Evolutionary conservation across 2,329 filamentous ascomycete genomes (phyloP).

Genomic region (Sporothrix protearum): DNA sequence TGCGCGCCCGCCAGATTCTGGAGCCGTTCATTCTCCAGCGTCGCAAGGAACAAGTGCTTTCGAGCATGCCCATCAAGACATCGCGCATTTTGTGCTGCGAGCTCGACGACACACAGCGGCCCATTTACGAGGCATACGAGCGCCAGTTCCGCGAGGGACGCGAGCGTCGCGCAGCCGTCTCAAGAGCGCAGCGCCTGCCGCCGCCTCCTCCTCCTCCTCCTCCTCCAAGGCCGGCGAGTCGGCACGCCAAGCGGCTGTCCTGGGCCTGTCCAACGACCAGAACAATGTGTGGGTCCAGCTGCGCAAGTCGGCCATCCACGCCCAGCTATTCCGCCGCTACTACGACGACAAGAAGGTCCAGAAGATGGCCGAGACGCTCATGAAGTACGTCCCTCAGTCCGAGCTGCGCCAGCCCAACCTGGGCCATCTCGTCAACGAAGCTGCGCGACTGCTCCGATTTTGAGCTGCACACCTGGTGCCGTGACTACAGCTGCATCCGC

Average conservation of each 20-base stretch:
- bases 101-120: conserved; percentile 67
- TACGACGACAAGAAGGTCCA: conserved; percentile 72
- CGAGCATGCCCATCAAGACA: conserved; percentile 75
- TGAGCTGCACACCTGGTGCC: conserved; percentile 63
- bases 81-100: conserved; percentile 76
- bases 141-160: conserved; percentile 59
- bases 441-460: conserved; percentile 60
- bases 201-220: too few relatives aligned
- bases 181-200: conserved; percentile 41
- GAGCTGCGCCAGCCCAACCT: conserved; percentile 53
- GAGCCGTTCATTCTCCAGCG: conserved; percentile 92
- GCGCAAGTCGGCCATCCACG: conserved; percentile 87
- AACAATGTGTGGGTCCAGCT: conserved; percentile 84
- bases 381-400: conserved; percentile 61
- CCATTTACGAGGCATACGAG: conserved; percentile 66
- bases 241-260: conserved; percentile 25
- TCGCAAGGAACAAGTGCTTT: conserved; percentile 89
- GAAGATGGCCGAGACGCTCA: conserved; percentile 68
- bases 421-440: conserved; percentile 54
- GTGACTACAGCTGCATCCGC: conserved; percentile 54
- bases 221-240: background rate
- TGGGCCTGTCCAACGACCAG: conserved; percentile 49
- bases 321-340: conserved; percentile 76
- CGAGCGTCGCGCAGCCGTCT: conserved; percentile 40
- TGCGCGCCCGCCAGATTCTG: conserved; percentile 83